Base-by-base conservation (phyloP, 768 basidiomycete genomes). In the Pisolithus marmoratus region DNA sequence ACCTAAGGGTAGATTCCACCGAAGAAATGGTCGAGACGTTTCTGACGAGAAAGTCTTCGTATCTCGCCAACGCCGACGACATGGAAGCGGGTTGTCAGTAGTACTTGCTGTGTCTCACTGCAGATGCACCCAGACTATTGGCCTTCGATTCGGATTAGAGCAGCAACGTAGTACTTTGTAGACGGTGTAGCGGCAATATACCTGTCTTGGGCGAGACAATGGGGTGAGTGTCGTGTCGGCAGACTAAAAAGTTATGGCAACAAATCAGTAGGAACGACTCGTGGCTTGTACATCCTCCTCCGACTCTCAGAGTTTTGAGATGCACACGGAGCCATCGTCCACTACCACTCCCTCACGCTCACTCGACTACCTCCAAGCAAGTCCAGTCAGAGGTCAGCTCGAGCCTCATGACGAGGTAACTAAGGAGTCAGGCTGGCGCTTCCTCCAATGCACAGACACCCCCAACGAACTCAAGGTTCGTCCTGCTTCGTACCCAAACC, bases 1-100 rank as follows among this genome's bases (percentile, higher is more conserved):
- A 94, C 57, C 92, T 78, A 57, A 98, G 70, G 24, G 87, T 83
- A 17, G 88, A 91, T 69, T 98, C 95, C 59, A 97, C 71, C n/a
- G 84, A 81, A 19, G 87, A 84, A 47, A 97, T 89, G 20, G 89
- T 84, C 2, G 85, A 83, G 22, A 89, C 83, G 70, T 97, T 96
- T 51, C 84, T 79, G 52, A 96, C 72, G 54, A 96, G 77, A 62
- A 93, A 89, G 24, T 78, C 70, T 64, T 94, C 92, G 69, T 95
- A 95, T 66, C 74, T 82, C 55, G 80, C 81, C 59, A 85, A 61
- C 38, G 80, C 74, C 46, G 78, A 76, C 58, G 84, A 74, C 85
- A 88, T 88, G 44, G 46, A 45, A 48, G 46, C 42, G 37, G 34
- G 31, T 11, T 34, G 12, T 34, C 31, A 34, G 31, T 34, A 14